These are phyloP conservation scores for Peterozyma toletana DNA, from an alignment of 805 yeast species.

Conservation along the genomic window DNA sequence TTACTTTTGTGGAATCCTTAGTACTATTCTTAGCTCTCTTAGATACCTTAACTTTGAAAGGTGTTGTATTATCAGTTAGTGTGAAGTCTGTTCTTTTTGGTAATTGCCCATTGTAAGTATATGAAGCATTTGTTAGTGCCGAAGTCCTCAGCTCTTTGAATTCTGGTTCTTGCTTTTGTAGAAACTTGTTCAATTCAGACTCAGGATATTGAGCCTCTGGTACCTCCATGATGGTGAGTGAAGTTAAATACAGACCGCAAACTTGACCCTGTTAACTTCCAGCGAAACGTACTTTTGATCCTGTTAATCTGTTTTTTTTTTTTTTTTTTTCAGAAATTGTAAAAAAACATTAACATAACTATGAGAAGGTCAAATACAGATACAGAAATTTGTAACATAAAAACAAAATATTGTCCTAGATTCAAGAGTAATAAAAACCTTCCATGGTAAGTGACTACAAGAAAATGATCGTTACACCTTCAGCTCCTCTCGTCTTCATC, in stretches of 20 bases:
- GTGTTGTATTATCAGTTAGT: neutral
- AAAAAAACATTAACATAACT: neutral
- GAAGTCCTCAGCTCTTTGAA: neutral
- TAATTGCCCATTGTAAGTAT: slow-evolving; percentile 9
- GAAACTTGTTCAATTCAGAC: slow-evolving; percentile 15
- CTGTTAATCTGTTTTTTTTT: neutral
- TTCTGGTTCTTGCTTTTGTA: neutral
- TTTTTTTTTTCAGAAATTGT: neutral
- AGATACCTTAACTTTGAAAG: neutral
- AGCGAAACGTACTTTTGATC: neutral
- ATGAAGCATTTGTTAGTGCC: slow-evolving; percentile 4
- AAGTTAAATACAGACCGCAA: no score
- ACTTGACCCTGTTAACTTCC: neutral
- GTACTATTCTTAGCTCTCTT: neutral
- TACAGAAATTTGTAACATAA: neutral
- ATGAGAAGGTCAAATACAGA: neutral
- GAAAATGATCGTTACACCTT: no score
- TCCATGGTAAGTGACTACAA: no score
- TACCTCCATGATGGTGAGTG: slow-evolving; percentile 3
- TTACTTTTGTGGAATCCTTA: neutral
- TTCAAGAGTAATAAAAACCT: neutral
- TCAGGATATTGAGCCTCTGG: slow-evolving; percentile 23
- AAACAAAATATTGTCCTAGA: neutral
- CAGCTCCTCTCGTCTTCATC: no score
- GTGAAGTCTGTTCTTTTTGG: neutral